Base-by-base conservation (phyloP, 2,329 filamentous ascomycete genomes). In the Fusarium chlamydosporum region DNA sequence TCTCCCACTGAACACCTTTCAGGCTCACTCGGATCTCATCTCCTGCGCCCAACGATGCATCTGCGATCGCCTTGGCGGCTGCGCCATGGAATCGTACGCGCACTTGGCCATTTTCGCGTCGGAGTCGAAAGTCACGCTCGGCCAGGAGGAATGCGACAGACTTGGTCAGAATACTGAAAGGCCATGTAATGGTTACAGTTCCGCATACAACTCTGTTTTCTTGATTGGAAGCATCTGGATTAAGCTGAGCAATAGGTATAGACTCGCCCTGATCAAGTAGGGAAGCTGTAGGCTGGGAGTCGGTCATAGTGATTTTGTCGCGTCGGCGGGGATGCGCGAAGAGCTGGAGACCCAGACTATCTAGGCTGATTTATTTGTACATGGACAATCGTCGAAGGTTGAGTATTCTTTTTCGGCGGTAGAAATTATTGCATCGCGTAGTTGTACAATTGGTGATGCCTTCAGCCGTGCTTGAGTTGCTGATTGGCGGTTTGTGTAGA, bases 121-220 rank as follows among this genome's bases (percentile, higher is more conserved):
- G 92, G 51, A 95, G 84, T 47, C 92, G 91, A 74, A 94, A 92
- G 77, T 97, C 93, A 45, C 90, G 89, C 74, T 97, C 94, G 45
- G 92, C 92, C 34, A 98, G 86, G 20, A 96, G 86, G 51, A 97
- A 89, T 27, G 93, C 91, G 70, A 94, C 86, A 38, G 89, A 89
- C 54, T 86, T 87, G 31, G 87, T 91, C 27, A 93, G 88, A 23
- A 91, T 91, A 68, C 92, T 97, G 79, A 93, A 97, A 0, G 95
- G 95, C 94, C 95, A 98, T 60, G 93, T 89, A 35, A 98, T 88
- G 10, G 93, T 95, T 23, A 97, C 88, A 16, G 92, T 84, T 38
- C 92, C 94, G 60, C 88, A 85, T 33, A 97, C 79, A 13, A 82
- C 80, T 63, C 81, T 81, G 7, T 79, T 76, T 4, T 74, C 59